Evolutionary conservation across 1,284 basidiomycete genomes (phyloP).

Genomic region (Marasmius oreades): DNA sequence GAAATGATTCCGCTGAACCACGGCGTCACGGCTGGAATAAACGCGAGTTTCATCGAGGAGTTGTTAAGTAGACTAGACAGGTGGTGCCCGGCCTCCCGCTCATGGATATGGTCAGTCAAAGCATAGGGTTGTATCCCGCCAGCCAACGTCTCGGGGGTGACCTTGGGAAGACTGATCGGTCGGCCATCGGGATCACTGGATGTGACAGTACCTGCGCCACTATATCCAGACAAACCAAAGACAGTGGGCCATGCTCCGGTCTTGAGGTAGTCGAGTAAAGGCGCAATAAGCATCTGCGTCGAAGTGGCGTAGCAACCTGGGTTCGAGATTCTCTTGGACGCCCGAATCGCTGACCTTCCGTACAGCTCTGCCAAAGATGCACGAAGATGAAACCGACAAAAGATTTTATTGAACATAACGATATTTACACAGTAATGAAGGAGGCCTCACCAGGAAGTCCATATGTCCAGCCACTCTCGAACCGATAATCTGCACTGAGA

Average conservation of each 20-base stretch:
- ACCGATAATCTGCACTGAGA: slow-evolving; percentile 92
- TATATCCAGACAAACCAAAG: slow-evolving; percentile 93
- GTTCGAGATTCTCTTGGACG: slow-evolving; percentile 87
- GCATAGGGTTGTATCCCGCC: slow-evolving; percentile 84
- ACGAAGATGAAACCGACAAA: slow-evolving; percentile 24
- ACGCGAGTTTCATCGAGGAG: slow-evolving; percentile 65
- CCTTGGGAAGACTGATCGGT: slow-evolving; percentile 80
- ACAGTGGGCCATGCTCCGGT: slow-evolving; percentile 75
- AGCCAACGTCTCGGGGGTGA: slow-evolving; percentile 71
- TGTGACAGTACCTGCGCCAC: slow-evolving; percentile 88
- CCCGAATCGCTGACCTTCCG: slow-evolving; percentile 65
- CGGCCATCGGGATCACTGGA: slow-evolving; percentile 62
- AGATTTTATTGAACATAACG: slow-evolving; percentile 29
- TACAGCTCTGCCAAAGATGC: slow-evolving; percentile 74
- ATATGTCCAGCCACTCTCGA: slow-evolving; percentile 95
- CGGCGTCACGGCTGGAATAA: slow-evolving; percentile 85
- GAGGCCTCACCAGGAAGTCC: slow-evolving; percentile 93
- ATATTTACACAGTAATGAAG: slow-evolving; percentile 30
- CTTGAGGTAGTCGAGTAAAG: slow-evolving; percentile 75
- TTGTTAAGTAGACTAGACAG: slow-evolving; percentile 58
- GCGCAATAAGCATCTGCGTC: slow-evolving; percentile 88
- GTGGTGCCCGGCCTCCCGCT: slow-evolving; percentile 88
- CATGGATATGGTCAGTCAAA: slow-evolving; percentile 97
- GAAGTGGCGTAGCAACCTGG: slow-evolving; percentile 98
- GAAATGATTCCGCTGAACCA: slow-evolving; percentile 98